Conservation (phyloP, 75 land plant species). For the Cupressus sempervirens region DNA sequence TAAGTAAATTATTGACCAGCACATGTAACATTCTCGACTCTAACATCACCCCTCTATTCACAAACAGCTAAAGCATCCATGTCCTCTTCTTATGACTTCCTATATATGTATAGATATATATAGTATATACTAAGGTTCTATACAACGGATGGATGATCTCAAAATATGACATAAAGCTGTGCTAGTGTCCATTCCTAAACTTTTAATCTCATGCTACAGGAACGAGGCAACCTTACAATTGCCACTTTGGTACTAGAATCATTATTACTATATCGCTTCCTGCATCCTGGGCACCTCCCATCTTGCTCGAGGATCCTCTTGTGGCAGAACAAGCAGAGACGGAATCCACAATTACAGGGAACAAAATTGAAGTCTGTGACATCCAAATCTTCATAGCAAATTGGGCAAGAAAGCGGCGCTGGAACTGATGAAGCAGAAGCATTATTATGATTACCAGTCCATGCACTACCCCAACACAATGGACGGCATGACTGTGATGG, state of each 20-base stretch:
- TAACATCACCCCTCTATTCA: neutral
- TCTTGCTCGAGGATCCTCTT: conserved; percentile 74
- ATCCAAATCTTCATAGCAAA: conserved; percentile 89
- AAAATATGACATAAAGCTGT: neutral
- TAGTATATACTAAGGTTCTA: conserved; percentile 8
- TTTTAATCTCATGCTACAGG: conserved; percentile 56
- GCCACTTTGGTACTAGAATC: conserved; percentile 24
- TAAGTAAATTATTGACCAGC: neutral
- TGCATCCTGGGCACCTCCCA: conserved; percentile 93
- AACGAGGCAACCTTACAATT: conserved; percentile 41
- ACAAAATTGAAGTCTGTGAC: conserved; percentile 75
- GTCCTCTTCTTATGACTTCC: neutral
- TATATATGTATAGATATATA: conserved; percentile 9
- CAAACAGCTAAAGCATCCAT: neutral
- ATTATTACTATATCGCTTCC: conserved; percentile 54
- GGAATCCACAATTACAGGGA: conserved; percentile 89
- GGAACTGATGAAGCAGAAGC: conserved; percentile 11
- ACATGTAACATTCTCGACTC: neutral
- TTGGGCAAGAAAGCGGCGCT: conserved; percentile 69
- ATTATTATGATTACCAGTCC: conserved; percentile 15
- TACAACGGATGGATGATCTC: conserved; percentile 7
- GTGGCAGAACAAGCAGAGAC: conserved; percentile 89
- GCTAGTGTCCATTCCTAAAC: conserved; percentile 17
- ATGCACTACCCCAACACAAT: conserved; percentile 21
- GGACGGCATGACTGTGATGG: conserved; percentile 38